Percentiles rank a stretch among this genome's conserved stretches.
These are phyloP conservation scores for Boletus rex-veris DNA, from an alignment of 768 basidiomycete species.

Conservation along the genomic window DNA sequence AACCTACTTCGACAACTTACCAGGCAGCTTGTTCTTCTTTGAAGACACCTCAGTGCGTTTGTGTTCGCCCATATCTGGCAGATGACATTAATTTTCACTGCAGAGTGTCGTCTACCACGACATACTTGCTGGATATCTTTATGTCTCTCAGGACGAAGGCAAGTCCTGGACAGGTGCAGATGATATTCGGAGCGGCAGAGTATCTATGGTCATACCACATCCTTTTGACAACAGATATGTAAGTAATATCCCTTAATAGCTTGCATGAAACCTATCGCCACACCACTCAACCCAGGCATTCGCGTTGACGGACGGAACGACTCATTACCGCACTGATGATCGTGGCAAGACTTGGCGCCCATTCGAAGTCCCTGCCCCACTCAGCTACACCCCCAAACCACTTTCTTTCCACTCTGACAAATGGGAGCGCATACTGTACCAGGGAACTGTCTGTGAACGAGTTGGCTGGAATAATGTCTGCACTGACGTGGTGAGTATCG, in stretches of 20 bases:
- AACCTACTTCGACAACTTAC: constrained; percentile 65
- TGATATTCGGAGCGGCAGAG: constrained; percentile 53
- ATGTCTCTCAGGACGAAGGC: constrained; percentile 86
- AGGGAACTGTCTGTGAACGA: constrained; percentile 62
- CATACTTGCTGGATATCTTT: constrained; percentile 58
- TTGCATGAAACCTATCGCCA: not conserved
- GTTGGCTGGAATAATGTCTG: constrained; percentile 56
- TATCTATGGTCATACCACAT: constrained; percentile 77
- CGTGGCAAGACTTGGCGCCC: constrained; percentile 83
- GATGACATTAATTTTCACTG: not conserved
- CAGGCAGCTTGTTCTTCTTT: constrained; percentile 83
- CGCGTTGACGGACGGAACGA: constrained; percentile 68
- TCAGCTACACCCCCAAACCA: constrained; percentile 48
- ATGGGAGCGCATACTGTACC: constrained; percentile 73
- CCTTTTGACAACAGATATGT: constrained; percentile 80
- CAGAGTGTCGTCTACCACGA: constrained; percentile 84
- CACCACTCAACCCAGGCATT: constrained; percentile 60
- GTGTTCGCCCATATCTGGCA: not conserved
- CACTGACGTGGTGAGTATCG: constrained; percentile 59
- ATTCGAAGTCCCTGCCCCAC: constrained; percentile 64
- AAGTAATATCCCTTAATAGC: constrained; percentile 20
- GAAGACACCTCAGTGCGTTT: constrained; percentile 82
- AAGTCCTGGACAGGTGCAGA: constrained; percentile 55
- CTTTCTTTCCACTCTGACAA: constrained; percentile 90
- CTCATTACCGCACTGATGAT: constrained; percentile 86